Evolutionary conservation across 2,329 filamentous ascomycete genomes (phyloP).

Genomic region (Cladophialophora bantiana): DNA sequence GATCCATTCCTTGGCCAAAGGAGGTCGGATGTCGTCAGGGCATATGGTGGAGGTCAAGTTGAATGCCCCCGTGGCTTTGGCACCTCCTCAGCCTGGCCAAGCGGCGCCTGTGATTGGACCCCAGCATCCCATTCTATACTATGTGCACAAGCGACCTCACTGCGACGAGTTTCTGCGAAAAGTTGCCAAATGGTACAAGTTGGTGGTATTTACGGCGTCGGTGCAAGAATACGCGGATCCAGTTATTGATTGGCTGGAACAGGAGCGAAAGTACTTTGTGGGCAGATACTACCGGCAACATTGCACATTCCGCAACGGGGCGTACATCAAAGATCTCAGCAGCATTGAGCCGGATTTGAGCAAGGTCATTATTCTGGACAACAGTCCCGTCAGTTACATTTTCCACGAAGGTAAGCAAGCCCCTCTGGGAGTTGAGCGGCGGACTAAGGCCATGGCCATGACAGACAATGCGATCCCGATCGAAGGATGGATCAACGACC

Average conservation of each 20-base stretch:
- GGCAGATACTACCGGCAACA: conserved; percentile 95
- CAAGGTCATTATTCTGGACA: conserved; percentile 98
- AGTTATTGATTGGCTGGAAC: conserved; percentile 97
- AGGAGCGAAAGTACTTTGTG: conserved; percentile 95
- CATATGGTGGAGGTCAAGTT: conserved; percentile 99
- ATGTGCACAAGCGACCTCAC: conserved; percentile 95
- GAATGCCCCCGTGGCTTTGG: conserved; percentile 71
- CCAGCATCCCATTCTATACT: conserved; percentile 96
- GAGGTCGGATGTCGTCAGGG: conserved; percentile 90
- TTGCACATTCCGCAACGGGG: conserved; percentile 92
- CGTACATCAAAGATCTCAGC: conserved; percentile 97
- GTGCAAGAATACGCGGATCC: conserved; percentile 99
- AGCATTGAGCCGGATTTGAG: conserved; percentile 96
- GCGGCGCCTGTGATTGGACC: conserved; percentile 66
- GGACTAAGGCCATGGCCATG: conserved; percentile 9
- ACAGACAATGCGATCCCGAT: conserved; percentile 98
- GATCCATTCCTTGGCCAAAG: conserved; percentile 97
- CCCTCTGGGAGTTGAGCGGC: conserved; percentile 33
- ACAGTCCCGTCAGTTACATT: conserved; percentile 96
- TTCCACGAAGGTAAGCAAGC: conserved; percentile 87
- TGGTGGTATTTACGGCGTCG: conserved; percentile 94
- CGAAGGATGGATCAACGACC: conserved; percentile 98
- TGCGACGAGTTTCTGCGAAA: conserved; percentile 96
- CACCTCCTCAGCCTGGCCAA: conserved; percentile 48
- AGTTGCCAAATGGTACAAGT: conserved; percentile 97